Evolutionary conservation across 2,329 filamentous ascomycete genomes (phyloP).

Genomic region (Daldinia sp.): DNA sequence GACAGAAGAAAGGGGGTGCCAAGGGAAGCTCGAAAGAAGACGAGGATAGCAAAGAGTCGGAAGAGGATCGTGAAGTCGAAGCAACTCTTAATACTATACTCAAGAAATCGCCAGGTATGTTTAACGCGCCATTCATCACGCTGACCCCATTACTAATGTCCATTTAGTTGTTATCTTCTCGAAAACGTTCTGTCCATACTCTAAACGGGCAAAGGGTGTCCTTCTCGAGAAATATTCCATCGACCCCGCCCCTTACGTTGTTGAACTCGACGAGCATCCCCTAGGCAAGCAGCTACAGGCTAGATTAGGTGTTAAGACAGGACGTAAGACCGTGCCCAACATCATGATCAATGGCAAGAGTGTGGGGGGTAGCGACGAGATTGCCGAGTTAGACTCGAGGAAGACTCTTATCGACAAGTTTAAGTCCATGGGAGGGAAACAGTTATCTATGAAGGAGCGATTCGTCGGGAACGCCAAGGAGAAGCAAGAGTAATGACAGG

Average conservation of each 20-base stretch:
- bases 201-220: slow-evolving; percentile 84
- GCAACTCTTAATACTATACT: slow-evolving; percentile 81
- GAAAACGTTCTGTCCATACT: slow-evolving; percentile 91
- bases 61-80: slow-evolving; percentile 74
- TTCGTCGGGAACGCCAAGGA: slow-evolving; percentile 48
- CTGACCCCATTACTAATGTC: slow-evolving; percentile 15
- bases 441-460: slow-evolving; percentile 65
- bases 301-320: slow-evolving; percentile 78
- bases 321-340: slow-evolving; percentile 89
- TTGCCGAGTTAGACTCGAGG: slow-evolving; percentile 76
- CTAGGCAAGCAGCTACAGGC: slow-evolving; percentile 80
- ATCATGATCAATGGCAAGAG: slow-evolving; percentile 88
- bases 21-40: slow-evolving; percentile 64
- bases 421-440: slow-evolving; percentile 77
- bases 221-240: slow-evolving; percentile 88
- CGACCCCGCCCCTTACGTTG: slow-evolving; percentile 83
- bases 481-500: slow-evolving; percentile 31
- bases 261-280: slow-evolving; percentile 88
- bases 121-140: neutral
- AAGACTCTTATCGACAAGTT: slow-evolving; percentile 79
- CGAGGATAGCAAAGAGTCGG: slow-evolving; percentile 62
- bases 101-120: slow-evolving; percentile 83
- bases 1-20: slow-evolving; percentile 58
- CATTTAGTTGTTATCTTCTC: slow-evolving; percentile 90
- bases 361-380: slow-evolving; percentile 90